These are phyloP conservation scores for Fusarium sp. DNA, from an alignment of 2,329 filamentous ascomycete genomes.

Conservation along the genomic window DNA sequence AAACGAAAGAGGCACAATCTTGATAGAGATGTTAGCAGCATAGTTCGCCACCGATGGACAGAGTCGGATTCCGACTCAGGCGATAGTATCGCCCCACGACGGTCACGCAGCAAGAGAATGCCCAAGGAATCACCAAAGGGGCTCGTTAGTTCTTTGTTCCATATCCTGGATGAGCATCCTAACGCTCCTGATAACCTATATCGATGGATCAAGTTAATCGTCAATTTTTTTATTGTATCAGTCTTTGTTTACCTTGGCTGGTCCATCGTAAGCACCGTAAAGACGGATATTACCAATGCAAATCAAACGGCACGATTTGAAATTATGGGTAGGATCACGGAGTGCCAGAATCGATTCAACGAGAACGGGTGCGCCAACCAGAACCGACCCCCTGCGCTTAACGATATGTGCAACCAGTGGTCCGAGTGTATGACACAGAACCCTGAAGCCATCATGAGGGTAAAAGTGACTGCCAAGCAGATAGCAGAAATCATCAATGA, in stretches of 20 bases:
- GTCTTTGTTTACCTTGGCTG: conserved; percentile 75
- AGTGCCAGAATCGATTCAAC: conserved; percentile 79
- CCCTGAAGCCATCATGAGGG: conserved; percentile 79
- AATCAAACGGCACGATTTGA: conserved; percentile 75
- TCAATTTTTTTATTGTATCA: conserved; percentile 73
- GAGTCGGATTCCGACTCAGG: conserved; percentile 66
- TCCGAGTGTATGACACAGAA: conserved; percentile 89
- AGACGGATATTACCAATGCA: conserved; percentile 79
- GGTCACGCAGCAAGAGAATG: conserved; percentile 45
- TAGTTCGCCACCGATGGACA: conserved; percentile 60
- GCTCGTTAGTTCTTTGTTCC: conserved; percentile 60
- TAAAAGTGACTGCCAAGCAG: conserved; percentile 85
- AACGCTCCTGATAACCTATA: conserved; percentile 70
- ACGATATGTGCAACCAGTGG: conserved; percentile 82
- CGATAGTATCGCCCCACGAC: conserved; percentile 43
- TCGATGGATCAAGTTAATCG: conserved; percentile 69
- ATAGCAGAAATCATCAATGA: conserved; percentile 94
- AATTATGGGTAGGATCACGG: conserved; percentile 78
- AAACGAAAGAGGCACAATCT: conserved; percentile 66
- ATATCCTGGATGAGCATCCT: conserved; percentile 68
- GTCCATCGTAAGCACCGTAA: conserved; percentile 76
- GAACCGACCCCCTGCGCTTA: conserved; percentile 81
- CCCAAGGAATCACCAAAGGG: conserved; percentile 40
- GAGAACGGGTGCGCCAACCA: conserved; percentile 79
- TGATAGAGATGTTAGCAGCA: conserved; percentile 66